Percentiles rank a stretch among this genome's conserved stretches.
Evolutionary conservation across 352 stramenopile species (phyloP).

Genomic region (Lagenidium sp.): DNA sequence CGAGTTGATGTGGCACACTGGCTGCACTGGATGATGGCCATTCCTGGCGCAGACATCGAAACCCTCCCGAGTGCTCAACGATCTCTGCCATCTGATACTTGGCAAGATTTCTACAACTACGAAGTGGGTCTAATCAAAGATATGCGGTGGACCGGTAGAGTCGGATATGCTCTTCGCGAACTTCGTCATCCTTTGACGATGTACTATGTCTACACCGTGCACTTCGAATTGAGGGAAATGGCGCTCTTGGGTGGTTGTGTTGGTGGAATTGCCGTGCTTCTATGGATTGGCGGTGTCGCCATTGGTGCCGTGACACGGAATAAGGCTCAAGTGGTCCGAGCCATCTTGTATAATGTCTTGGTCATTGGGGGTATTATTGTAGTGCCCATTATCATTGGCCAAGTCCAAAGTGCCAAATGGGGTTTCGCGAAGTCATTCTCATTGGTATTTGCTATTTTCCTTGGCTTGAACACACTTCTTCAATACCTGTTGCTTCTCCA

Average conservation of each 20-base stretch:
- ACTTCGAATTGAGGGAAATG: conserved; percentile 63
- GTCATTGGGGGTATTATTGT: conserved; percentile 48
- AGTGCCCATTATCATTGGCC: conserved; percentile 48
- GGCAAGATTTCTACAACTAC: conserved; percentile 73
- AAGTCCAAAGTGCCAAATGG: conserved; percentile 37
- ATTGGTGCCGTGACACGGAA: conserved; percentile 43
- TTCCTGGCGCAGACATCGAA: conserved; percentile 29
- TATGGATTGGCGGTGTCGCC: conserved; percentile 59
- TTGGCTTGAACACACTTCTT: conserved; percentile 63
- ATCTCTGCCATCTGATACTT: conserved; percentile 37
- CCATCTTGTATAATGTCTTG: conserved; percentile 60
- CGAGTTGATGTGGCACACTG: conserved; percentile 77
- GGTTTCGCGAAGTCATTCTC: conserved; percentile 56
- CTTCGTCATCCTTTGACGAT: conserved; percentile 70
- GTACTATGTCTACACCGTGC: conserved; percentile 76
- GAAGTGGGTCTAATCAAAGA: conserved; percentile 55
- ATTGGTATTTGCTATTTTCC: conserved; percentile 57
- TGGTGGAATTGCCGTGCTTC: conserved; percentile 39
- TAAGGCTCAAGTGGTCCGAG: conserved; percentile 43
- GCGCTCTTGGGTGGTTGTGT: conserved; percentile 47
- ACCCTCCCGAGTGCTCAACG: conserved; percentile 32
- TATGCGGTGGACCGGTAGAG: conserved; percentile 50
- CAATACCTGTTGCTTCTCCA: conserved; percentile 74
- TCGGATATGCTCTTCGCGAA: conserved; percentile 68
- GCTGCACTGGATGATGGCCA: conserved; percentile 74